Base-by-base conservation (phyloP, 2,329 filamentous ascomycete genomes). In the Coniella lustricola region DNA sequence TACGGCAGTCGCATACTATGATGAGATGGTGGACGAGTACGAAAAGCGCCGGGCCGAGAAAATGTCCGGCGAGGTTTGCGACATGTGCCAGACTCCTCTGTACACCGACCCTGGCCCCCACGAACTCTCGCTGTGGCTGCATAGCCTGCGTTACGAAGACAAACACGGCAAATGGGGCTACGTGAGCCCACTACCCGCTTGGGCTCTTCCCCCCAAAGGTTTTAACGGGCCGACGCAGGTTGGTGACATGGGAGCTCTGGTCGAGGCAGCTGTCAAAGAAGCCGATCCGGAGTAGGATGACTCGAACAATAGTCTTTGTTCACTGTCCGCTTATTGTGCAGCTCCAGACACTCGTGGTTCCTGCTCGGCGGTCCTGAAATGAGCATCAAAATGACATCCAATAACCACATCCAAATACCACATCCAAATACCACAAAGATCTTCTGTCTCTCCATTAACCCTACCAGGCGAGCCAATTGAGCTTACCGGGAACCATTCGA, bases 91-190 rank as follows among this genome's bases (percentile, higher is more conserved):
- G 50, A 95, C 93, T 17, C 86, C 88, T 18, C 72, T 98, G 37
- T 98, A 97, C 67, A 94, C 87, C 14, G 93, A 98, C 62, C 93
- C 93, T 0, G 90, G 90, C 1, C 69, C 75, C 36, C 90, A 97
- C 60, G 93, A 98, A 70, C 74, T 98, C 40, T 88, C 87, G 0
- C 85, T 98, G 35, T 98, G 91, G 77, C 74, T 98, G 53, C 93
- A 98, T 70, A 94, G 91, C 49, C 80, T 90, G 52, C 82, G 87
- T 39, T 98, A 98, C 64, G 84, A 91, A 57, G 90, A 91, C 63
- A 79, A 82, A 21, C 81, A 82, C 21, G 91, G 90, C 3, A 75
- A 75, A 46, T 98, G 93, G 93, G 82, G 82, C 46, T 97, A 96
- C 65, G 80, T 84, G 60, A 96, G 90, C 56, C 79, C 82, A 20